Evolutionary conservation across 768 basidiomycete species (phyloP), one percentile per base, ranked within the genome.

Genomic region (Dentipellis sp.): DNA sequence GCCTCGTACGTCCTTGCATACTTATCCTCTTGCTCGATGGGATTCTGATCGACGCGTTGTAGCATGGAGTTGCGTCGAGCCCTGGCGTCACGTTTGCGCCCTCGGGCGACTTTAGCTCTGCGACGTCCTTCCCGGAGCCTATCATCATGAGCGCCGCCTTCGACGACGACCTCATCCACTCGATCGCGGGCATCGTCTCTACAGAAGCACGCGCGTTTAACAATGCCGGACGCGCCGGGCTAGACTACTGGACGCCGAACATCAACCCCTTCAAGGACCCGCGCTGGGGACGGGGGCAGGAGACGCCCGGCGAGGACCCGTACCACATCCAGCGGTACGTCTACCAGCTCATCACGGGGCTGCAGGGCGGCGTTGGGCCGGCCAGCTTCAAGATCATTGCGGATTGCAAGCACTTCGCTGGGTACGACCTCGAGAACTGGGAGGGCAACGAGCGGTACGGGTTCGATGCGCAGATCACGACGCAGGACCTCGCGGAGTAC

Each of bases 221-320:
- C 65, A 83, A 82, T 52, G 69, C 65, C 29, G 75, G 74, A 10
- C 72, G 74, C 10, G 77, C 80, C 3, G 81, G 80, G 0, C 50
- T 59, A 16, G 78, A 81, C 64, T 81, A 72, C 63, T 82, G 75
- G 64, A 81, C 81, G 0, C 81, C 80, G 5, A 82, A 82, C 58
- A 67, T 70, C 39, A 68, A 67, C 57, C 66, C 81, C 0, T 82
- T 82, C 72, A 80, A 75, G 56, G 82, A 83, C 58, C 81, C 82
- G 45, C 79, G 80, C 11, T 82, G 82, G 81, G 81, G 81, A 6
- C 71, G 81, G 47, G 80, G 80, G 0, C 80, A 81, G 60, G 82
- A 82, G 66, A 82, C 81, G 0, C 81, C 80, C 6, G 81, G 81
- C 53, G 81, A 83, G 66, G 82, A 83, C 50, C 75, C 80, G 0